Conservation (phyloP, 225 moss, liverwort and hornwort species). For the Bryoerythrophyllum caledonicum region DNA sequence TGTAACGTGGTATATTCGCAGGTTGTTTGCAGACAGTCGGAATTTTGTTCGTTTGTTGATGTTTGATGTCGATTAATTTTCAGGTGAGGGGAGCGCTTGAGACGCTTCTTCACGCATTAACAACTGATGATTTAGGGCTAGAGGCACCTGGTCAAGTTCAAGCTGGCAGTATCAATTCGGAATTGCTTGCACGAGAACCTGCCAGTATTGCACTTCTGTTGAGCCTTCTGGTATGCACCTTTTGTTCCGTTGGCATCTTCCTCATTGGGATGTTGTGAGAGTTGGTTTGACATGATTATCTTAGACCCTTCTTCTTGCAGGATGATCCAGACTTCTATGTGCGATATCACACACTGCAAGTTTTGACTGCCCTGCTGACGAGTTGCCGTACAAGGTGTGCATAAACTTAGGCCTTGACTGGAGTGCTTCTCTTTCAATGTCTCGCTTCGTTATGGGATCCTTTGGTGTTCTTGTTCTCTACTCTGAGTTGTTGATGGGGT, state of each 20-base stretch:
- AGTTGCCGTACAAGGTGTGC: slow-evolving; percentile 94
- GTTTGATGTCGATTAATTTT: slow-evolving; percentile 18
- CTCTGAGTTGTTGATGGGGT: slow-evolving; percentile 34
- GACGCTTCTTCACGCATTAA: slow-evolving; percentile 90
- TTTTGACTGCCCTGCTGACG: slow-evolving; percentile 87
- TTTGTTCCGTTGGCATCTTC: slow-evolving; percentile 14
- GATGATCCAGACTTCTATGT: slow-evolving; percentile 97
- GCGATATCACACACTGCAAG: slow-evolving; percentile 92
- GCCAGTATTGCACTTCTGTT: slow-evolving; percentile 83
- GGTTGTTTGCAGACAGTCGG: not conserved
- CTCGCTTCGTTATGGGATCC: not conserved
- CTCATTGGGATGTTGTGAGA: slow-evolving; percentile 6
- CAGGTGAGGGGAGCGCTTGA: slow-evolving; percentile 93
- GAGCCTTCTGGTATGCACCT: slow-evolving; percentile 87
- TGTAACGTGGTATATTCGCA: not conserved
- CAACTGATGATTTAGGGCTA: slow-evolving; percentile 67
- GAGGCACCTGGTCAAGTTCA: slow-evolving; percentile 73
- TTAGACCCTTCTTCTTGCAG: slow-evolving; percentile 44
- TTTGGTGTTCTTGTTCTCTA: not conserved
- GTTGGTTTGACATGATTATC: slow-evolving; percentile 24
- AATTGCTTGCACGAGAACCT: slow-evolving; percentile 90
- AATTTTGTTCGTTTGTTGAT: slow-evolving; percentile 3
- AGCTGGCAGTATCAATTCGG: slow-evolving; percentile 86
- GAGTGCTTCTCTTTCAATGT: not conserved
- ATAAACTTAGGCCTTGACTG: slow-evolving; percentile 6